These are phyloP conservation scores for Aegle marmelos DNA, from an alignment of 345 rosid species.

Conservation along the genomic window DNA sequence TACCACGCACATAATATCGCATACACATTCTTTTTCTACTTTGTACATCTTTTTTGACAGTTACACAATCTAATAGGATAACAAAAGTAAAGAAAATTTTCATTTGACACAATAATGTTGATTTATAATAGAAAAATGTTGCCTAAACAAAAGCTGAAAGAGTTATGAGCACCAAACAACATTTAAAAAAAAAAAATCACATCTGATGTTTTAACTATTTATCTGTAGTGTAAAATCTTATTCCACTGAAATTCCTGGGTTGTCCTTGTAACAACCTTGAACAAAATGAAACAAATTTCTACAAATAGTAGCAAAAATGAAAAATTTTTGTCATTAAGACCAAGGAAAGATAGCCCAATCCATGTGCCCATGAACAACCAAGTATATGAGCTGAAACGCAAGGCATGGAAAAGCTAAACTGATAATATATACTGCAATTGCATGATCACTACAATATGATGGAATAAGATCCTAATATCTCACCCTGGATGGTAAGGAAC, in stretches of 20 bases:
- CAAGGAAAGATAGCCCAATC: not conserved
- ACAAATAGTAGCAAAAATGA: not conserved
- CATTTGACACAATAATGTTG: not conserved
- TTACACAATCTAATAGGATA: not conserved
- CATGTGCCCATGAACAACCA: not conserved
- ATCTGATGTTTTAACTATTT: not conserved
- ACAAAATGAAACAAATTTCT: not conserved
- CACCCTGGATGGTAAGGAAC: slow-evolving; percentile 68
- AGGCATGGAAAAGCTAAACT: not conserved
- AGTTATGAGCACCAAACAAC: not conserved
- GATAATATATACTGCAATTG: not conserved
- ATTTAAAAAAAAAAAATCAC: not conserved
- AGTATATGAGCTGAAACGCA: not conserved
- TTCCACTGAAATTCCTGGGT: not conserved
- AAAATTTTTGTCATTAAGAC: not conserved
- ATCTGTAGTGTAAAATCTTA: not conserved
- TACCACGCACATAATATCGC: not conserved
- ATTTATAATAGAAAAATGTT: not conserved
- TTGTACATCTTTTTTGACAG: not conserved
- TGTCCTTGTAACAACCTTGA: not conserved
- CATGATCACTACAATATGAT: not conserved
- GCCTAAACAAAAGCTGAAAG: not conserved
- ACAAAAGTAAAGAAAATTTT: not conserved
- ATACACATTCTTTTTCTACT: not conserved
- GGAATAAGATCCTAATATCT: slow-evolving; percentile 21